Percentiles rank a stretch among this genome's conserved stretches.
Conservation (phyloP, 2,329 filamentous ascomycete species). For the Stagonosporopsis rhizophila region DNA sequence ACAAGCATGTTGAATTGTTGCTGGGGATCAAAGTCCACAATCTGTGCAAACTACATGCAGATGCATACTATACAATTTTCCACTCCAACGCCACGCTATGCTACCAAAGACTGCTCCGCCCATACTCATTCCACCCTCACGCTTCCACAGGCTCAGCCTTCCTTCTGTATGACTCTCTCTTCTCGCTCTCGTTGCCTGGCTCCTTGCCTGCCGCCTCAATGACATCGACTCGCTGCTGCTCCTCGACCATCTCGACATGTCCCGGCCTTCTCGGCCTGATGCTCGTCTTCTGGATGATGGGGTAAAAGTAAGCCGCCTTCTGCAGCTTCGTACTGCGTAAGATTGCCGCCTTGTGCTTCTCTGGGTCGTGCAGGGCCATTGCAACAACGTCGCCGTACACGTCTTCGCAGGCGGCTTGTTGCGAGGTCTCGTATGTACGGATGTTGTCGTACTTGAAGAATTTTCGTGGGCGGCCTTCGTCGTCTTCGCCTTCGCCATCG, state of each 20-base stretch:
- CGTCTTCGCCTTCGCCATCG: conserved; percentile 43
- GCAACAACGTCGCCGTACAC: conserved; percentile 64
- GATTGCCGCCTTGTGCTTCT: conserved; percentile 48
- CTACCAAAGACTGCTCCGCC: conserved; percentile 3
- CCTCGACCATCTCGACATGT: conserved; percentile 50
- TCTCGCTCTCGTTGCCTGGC: conserved; percentile 58
- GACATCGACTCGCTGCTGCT: conserved; percentile 59
- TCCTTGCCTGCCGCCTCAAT: conserved; percentile 61
- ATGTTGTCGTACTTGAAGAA: conserved; percentile 64
- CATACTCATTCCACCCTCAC: background rate
- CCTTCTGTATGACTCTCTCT: conserved; percentile 54
- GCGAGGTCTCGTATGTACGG: conserved; percentile 67
- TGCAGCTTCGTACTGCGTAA: conserved; percentile 44
- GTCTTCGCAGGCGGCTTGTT: conserved; percentile 60
- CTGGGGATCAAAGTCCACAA: background rate
- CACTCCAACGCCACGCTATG: conserved; percentile 21
- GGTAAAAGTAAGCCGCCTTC: conserved; percentile 69
- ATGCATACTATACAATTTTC: conserved; percentile 12
- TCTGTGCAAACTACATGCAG: background rate
- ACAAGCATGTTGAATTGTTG: background rate
- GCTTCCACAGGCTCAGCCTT: conserved; percentile 51
- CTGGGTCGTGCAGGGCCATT: conserved; percentile 64
- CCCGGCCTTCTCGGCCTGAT: conserved; percentile 56
- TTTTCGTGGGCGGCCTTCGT: conserved; percentile 57
- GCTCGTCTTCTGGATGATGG: conserved; percentile 63